Conservation (phyloP, 2,329 filamentous ascomycete genomes). For the Calonectria ilicicola region DNA sequence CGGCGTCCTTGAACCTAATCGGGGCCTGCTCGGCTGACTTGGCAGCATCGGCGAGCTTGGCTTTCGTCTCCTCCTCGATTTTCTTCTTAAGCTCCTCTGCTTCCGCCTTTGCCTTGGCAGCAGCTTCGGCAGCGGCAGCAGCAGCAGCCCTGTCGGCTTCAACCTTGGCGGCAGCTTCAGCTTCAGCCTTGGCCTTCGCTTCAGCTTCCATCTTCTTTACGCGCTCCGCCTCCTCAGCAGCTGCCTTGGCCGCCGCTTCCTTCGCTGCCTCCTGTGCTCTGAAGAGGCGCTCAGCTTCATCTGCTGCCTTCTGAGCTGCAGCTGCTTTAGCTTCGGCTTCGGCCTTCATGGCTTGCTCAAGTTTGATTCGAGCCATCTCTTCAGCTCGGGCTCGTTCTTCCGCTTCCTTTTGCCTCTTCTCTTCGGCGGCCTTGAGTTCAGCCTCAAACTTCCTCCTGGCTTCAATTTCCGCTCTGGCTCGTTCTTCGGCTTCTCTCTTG, state of each 20-base stretch:
- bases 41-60: conserved; percentile 60
- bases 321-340: conserved; percentile 56
- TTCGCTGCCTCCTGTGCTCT: conserved; percentile 54
- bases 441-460: conserved; percentile 54
- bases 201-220: conserved; percentile 58
- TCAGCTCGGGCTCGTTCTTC: conserved; percentile 58
- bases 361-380: conserved; percentile 56
- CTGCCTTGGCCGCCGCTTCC: conserved; percentile 54
- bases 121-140: conserved; percentile 58
- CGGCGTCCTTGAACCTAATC: conserved; percentile 91
- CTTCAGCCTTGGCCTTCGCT: conserved; percentile 54
- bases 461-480: conserved; percentile 53
- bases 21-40: conserved; percentile 74
- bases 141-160: conserved; percentile 56
- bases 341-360: conserved; percentile 57
- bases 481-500: conserved; percentile 62
- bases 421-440: conserved; percentile 58
- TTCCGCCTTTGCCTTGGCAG: conserved; percentile 61
- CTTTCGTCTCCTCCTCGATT: conserved; percentile 67
- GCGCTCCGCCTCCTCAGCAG: conserved; percentile 51
- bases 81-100: conserved; percentile 72
- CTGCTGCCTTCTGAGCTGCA: conserved; percentile 55
- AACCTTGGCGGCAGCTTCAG: conserved; percentile 51
- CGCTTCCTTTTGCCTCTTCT: conserved; percentile 53
- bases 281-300: conserved; percentile 56